A percentile compares a stretch with the other conserved stretches of the same genome.
phyloP scores from a whole-genome alignment of 805 yeast genomes.

The Pichia eremophila region DNA sequence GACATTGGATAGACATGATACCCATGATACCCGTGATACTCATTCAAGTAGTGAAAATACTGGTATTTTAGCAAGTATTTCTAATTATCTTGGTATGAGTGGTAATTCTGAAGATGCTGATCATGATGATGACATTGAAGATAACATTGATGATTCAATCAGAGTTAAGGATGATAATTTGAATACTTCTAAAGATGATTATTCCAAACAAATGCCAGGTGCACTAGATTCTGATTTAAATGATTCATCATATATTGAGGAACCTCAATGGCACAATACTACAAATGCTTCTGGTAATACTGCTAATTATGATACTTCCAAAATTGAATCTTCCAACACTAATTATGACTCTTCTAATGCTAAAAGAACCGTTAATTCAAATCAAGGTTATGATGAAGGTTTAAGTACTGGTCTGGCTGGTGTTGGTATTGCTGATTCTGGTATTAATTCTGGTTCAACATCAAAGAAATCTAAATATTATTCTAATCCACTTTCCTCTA shows the following conservation, averaged over 20 bases:
- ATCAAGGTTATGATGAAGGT: background rate
- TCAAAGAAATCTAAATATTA: background rate
- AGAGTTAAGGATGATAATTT: background rate
- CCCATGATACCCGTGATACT: background rate
- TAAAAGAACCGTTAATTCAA: background rate
- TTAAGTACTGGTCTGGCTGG: background rate
- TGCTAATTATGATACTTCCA: background rate
- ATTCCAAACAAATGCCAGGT: background rate
- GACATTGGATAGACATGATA: background rate
- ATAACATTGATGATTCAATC: background rate
- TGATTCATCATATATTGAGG: background rate
- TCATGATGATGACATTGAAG: background rate
- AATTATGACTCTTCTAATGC: background rate
- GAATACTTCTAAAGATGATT: background rate
- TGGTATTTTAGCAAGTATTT: slow-evolving; percentile 2
- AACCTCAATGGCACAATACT: background rate
- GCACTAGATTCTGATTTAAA: background rate
- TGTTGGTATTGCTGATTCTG: background rate
- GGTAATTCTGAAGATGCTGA: background rate
- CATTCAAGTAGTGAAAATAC: background rate
- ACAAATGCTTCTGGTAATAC: background rate
- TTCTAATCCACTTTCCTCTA: background rate
- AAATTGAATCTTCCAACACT: no score
- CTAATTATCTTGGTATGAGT: slow-evolving; percentile 7
- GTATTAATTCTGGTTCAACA: background rate